Base-by-base conservation (phyloP, 768 basidiomycete genomes). In the Tremella fuciformis region DNA sequence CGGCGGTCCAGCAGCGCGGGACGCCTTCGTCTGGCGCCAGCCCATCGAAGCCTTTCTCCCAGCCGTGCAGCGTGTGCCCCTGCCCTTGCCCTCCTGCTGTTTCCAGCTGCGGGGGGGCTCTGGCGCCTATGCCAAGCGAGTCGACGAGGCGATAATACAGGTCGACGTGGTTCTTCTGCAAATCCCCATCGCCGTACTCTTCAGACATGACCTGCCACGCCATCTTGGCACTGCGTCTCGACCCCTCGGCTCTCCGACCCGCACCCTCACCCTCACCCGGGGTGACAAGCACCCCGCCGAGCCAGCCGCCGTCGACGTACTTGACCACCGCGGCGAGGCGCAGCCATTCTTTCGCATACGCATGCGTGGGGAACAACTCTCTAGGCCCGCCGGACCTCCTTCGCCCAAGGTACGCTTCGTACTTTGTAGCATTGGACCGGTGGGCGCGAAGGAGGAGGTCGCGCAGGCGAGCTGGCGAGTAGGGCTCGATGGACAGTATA, bases 131-230 rank as follows among this genome's bases (percentile, higher is more conserved):
- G 7, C 59, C 53, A 6, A 69, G 65, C n/a, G 55, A 42, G 24
- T 66, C 57, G 16, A 73, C 25, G 7, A 71, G 58, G 34, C 60
- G 34, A 18, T 71, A 51, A 53, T 71, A 74, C n/a, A 74, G 60
- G 44, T 60, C 63, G 16, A 71, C 62, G 55, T 74, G 73, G 47
- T 71, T 69, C 58, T 71, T 74, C 22, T 59, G 53, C 18, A 71
- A 37, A 65, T 74, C 73, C 15, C 73, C 73, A 59, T 74, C 73
- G 1, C 73, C 73, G 46, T 71, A 74, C 53, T 74, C 73, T 50
- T 74, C 73, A 13, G 59, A 60, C 21, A 74, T 70, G n/a, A 74
- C 70, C 46, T 74, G 73, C 70, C 70, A 74, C 8, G 73, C 70
- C 40, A 68, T 58, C 44, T 70, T 73, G 16, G 60, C 66, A 11